Evolutionary conservation across 495 filamentous ascomycete genomes (phyloP).

Genomic region (Extremus antarcticus): DNA sequence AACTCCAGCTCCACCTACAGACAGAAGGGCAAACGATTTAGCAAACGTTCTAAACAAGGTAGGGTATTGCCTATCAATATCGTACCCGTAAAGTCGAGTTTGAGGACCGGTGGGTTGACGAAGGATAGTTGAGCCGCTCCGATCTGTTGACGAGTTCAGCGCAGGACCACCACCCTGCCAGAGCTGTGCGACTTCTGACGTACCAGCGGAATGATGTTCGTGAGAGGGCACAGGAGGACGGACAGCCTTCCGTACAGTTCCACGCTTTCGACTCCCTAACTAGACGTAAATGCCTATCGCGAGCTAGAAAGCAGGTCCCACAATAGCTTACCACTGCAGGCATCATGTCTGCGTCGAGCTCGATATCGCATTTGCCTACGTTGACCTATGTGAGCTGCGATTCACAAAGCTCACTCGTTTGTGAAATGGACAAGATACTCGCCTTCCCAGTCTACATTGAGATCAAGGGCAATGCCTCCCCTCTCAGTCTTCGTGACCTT

Average conservation of each 20-base stretch:
- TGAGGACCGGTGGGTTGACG: conserved; percentile 34
- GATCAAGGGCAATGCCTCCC: conserved; percentile 35
- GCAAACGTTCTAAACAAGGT: too few relatives aligned
- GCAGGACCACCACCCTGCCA: too few relatives aligned
- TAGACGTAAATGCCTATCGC: too few relatives aligned
- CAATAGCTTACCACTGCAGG: conserved; percentile 29
- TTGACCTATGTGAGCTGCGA: neutral
- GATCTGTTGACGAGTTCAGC: conserved; percentile 23
- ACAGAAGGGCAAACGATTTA: too few relatives aligned
- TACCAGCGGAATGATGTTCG: conserved; percentile 34
- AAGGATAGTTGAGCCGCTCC: conserved; percentile 36
- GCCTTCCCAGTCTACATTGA: conserved; percentile 35
- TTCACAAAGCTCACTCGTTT: neutral
- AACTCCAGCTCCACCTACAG: too few relatives aligned
- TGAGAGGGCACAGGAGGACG: conserved; percentile 32
- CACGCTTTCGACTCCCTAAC: conserved; percentile 34
- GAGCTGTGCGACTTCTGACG: too few relatives aligned
- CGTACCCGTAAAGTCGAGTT: conserved; percentile 35
- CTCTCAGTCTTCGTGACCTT: conserved; percentile 31
- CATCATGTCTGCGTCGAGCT: conserved; percentile 32
- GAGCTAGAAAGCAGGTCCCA: neutral
- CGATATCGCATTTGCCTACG: conserved; percentile 29
- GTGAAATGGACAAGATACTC: neutral
- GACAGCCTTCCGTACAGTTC: conserved; percentile 33
- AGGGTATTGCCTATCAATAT: too few relatives aligned